A percentile compares a stretch with the other conserved stretches of the same genome.
phyloP scores from a whole-genome alignment of 2,329 filamentous ascomycete genomes.

The Leptoxyphium fumago region DNA sequence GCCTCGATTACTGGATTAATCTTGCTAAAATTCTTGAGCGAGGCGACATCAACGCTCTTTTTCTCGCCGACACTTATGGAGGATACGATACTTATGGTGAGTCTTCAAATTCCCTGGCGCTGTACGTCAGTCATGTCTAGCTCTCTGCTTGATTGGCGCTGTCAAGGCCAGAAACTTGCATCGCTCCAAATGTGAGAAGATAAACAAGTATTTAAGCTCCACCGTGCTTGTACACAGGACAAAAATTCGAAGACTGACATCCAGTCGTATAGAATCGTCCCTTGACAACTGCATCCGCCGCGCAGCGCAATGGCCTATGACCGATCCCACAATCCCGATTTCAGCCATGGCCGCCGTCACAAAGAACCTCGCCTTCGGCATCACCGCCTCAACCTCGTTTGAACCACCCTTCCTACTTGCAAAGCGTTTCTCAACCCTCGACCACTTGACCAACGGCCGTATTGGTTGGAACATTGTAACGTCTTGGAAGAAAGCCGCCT shows the following conservation, averaged over 20 bases:
- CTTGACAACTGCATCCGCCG: conserved; percentile 35
- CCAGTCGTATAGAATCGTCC: neutral
- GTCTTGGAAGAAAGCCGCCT: conserved; percentile 46
- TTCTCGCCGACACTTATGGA: conserved; percentile 51
- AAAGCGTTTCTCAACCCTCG: conserved; percentile 46
- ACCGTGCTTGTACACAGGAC: too few species aligned
- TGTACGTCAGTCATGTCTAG: too few species aligned
- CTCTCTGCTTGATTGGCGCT: too few species aligned
- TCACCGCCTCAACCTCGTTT: conserved; percentile 49
- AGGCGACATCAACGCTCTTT: conserved; percentile 49
- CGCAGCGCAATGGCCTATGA: conserved; percentile 51
- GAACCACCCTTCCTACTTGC: conserved; percentile 48
- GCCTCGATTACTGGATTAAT: conserved; percentile 48
- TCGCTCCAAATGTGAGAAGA: too few species aligned
- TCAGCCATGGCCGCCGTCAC: conserved; percentile 53
- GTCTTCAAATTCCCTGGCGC: too few species aligned
- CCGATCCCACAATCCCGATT: conserved; percentile 49
- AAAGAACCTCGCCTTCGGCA: conserved; percentile 47
- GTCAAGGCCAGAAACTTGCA: too few species aligned
- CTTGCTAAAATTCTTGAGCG: conserved; percentile 47
- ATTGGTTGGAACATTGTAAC: conserved; percentile 57
- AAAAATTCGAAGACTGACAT: too few species aligned
- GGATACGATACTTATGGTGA: conserved; percentile 48
- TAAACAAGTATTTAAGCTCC: too few species aligned
- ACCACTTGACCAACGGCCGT: conserved; percentile 46